Percentiles rank a stretch among this genome's conserved stretches.
Evolutionary conservation across 129 eudicot genomes (phyloP).

Genomic region (Helichrysum umbraculigerum): DNA sequence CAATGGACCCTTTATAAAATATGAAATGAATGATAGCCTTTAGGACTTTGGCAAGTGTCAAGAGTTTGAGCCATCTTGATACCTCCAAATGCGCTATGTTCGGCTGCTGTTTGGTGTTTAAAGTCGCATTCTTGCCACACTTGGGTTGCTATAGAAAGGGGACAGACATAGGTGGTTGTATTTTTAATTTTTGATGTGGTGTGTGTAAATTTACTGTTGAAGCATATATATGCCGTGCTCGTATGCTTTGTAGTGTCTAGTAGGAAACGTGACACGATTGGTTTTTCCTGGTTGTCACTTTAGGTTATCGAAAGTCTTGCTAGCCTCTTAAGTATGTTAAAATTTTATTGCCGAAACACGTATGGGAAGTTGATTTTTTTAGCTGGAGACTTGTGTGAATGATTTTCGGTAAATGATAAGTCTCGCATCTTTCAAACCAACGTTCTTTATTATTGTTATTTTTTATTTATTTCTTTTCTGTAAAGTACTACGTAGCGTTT

Average conservation of each 20-base stretch:
- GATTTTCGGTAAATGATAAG: neutral
- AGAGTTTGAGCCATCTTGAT: conserved; percentile 1
- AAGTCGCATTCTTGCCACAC: conserved; percentile 17
- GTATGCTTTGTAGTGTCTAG: conserved; percentile 26
- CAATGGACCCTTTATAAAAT: conserved; percentile 63
- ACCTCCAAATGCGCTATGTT: neutral
- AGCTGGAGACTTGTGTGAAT: neutral
- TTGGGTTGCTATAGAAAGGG: conserved; percentile 8
- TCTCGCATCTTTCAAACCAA: neutral
- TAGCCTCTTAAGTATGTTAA: conserved; percentile 12
- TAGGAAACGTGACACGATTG: neutral
- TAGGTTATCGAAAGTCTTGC: conserved; percentile 18
- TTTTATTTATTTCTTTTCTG: too few species aligned
- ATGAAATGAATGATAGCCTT: neutral
- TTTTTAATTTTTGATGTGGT: conserved; percentile 24
- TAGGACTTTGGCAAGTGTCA: conserved; percentile 18
- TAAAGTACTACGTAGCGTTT: too few species aligned
- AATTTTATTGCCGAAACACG: conserved; percentile 3
- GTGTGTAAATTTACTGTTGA: conserved; percentile 25
- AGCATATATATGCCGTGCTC: conserved; percentile 25
- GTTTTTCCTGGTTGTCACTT: neutral
- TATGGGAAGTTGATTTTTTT: conserved; percentile 3
- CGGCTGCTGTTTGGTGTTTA: conserved; percentile 1
- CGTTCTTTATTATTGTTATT: too few species aligned
- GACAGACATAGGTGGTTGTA: conserved; percentile 8